Evolutionary conservation across 2,329 filamentous ascomycete genomes (phyloP).

Genomic region (Remersonia thermophila): DNA sequence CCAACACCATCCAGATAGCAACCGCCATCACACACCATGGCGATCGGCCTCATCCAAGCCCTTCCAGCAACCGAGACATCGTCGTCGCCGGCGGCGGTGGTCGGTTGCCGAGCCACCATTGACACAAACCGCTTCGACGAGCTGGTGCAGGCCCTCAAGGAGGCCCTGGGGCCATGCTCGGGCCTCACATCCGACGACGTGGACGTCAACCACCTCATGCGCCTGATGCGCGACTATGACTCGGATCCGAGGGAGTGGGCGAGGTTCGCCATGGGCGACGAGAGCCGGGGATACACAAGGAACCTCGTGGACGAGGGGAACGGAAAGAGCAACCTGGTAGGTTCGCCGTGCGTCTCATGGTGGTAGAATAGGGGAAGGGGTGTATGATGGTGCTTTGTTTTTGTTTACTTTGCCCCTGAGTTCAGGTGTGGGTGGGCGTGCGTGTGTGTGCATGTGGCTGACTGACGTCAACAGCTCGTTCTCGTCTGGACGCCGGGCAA

Average conservation of each 20-base stretch:
- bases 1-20: neutral
- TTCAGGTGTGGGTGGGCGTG: too few species aligned
- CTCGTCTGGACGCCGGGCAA: conserved; percentile 83
- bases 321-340: conserved; percentile 42
- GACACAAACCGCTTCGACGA: conserved; percentile 46
- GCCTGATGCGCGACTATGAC: conserved; percentile 62
- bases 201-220: conserved; percentile 57
- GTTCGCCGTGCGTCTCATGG: conserved; percentile 10
- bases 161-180: conserved; percentile 64
- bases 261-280: conserved; percentile 62
- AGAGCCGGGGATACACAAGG: conserved; percentile 61
- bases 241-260: conserved; percentile 60
- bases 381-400: neutral
- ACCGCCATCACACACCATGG: conserved; percentile 15
- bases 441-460: too few species aligned
- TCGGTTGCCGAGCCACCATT: conserved; percentile 10
- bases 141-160: conserved; percentile 62
- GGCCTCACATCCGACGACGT: conserved; percentile 74
- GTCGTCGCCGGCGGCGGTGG: conserved; percentile 1
- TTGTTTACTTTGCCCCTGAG: conserved; percentile 12
- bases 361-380: too few species aligned
- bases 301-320: conserved; percentile 88
- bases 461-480: conserved; percentile 47
- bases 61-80: conserved; percentile 2
- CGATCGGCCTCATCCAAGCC: conserved; percentile 16